These are phyloP conservation scores for Kurtzmaniella natalensis DNA, from an alignment of 1,139 yeast genomes.

Conservation along the genomic window DNA sequence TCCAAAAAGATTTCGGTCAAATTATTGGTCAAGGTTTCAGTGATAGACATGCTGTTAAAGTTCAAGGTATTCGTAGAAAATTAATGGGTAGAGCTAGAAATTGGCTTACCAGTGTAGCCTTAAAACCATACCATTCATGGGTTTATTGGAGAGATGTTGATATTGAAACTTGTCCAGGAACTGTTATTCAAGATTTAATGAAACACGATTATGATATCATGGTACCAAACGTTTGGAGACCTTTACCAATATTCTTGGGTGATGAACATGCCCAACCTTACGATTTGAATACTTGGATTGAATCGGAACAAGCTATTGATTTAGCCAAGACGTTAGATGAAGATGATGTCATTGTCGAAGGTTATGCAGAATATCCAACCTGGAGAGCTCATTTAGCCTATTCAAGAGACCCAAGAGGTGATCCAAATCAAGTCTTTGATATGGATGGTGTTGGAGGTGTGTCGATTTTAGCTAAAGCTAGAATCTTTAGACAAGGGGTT, in stretches of 20 bases:
- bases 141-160: constrained; percentile 94
- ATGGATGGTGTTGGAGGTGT: constrained; percentile 92
- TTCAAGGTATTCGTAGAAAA: constrained; percentile 83
- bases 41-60: constrained; percentile 84
- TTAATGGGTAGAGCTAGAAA: constrained; percentile 89
- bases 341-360: constrained; percentile 88
- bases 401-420: constrained; percentile 59
- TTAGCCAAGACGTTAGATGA: constrained; percentile 65
- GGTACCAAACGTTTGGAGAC: constrained; percentile 92
- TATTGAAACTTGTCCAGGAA: constrained; percentile 77
- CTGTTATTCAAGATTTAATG: constrained; percentile 78
- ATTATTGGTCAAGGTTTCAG: constrained; percentile 84
- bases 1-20: constrained; percentile 82
- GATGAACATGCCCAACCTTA: constrained; percentile 64
- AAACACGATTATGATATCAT: constrained; percentile 68
- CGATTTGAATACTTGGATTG: constrained; percentile 87
- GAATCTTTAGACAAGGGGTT: constrained; percentile 76
- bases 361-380: constrained; percentile 85
- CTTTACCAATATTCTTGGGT: constrained; percentile 70
- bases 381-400: constrained; percentile 84
- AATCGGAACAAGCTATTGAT: constrained; percentile 65
- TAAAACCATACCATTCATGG: constrained; percentile 87
- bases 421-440: constrained; percentile 62
- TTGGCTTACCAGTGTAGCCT: constrained; percentile 74
- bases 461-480: constrained; percentile 76